Evolutionary conservation across 345 rosid species (phyloP), one percentile per base, ranked within the genome.

Genomic region (Corchorus capsularis): DNA sequence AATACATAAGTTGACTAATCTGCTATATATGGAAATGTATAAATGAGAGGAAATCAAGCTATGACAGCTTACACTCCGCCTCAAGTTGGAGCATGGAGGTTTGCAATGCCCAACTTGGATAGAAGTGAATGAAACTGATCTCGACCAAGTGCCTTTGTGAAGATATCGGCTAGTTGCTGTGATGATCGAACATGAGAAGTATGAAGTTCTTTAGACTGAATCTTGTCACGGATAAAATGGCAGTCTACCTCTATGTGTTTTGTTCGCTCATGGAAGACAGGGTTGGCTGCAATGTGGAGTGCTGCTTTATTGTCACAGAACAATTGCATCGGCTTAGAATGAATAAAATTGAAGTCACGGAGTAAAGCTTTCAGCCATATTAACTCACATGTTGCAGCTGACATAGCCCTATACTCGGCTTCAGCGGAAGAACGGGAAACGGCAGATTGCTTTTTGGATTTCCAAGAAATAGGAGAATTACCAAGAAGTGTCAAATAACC

Each of bases 171-270:
- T 1, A 63, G 13, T 9, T 63, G 19, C 5, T 63, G 45, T 3
- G 45, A 7, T 0, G 46, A 34, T 17, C n/a, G 15, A 15, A 63
- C 37, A 63, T 63, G 68, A 2, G 9, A 2, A 10, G 68, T 37
- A 0, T 32, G 17, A 55, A 55, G 27, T 1, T 27, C 1, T 27
- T 27, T 27, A 1, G 27, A 27, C 27, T 27, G 27, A 27, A 27
- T 27, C 27, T 27, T 27, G 27, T 27, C 27, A 27, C 27, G 27
- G 27, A 27, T 27, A 27, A 27, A 27, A 27, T 63, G 46, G 7
- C 46, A 63, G 17, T 65, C 27, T 27, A 65, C 70, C 39, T 65
- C 50, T 2, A 41, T 65, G 22, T 41, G 70, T 11, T 65, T 65
- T 2, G 27, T 43, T 1, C 20, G 17, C n/a, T 65, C 70, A 41